These are phyloP conservation scores for Glycine tomentella DNA, from an alignment of 306 rosid species.

Conservation along the genomic window DNA sequence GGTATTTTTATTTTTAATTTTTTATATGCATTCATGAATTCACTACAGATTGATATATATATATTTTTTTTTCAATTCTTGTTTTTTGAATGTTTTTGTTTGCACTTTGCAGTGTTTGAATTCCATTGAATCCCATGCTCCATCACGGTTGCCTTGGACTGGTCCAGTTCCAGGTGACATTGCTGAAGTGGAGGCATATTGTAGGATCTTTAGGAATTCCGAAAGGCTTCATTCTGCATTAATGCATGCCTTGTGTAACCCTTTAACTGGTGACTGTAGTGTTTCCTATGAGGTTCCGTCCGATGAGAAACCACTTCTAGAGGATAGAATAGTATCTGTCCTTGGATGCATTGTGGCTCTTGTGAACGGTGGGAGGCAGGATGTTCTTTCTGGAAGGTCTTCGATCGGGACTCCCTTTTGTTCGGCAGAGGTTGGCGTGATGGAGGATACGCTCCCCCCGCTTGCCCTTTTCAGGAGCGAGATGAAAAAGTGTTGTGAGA, in stretches of 20 bases:
- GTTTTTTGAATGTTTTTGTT: background rate
- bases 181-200: constrained; percentile 96
- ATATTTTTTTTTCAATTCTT: too few species aligned
- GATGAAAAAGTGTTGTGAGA: constrained; percentile 97
- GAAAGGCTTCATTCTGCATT: constrained; percentile 77
- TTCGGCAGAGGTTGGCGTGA: constrained; percentile 45
- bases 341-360: constrained; percentile 88
- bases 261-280: constrained; percentile 77
- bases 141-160: constrained; percentile 61
- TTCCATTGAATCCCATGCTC: constrained; percentile 55
- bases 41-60: too few species aligned
- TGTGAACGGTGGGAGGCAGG: constrained; percentile 75
- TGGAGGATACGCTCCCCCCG: constrained; percentile 80
- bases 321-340: constrained; percentile 91
- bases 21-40: too few species aligned
- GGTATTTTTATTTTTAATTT: too few species aligned
- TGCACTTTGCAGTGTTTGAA: constrained; percentile 52
- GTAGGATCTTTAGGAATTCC: constrained; percentile 85
- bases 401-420: constrained; percentile 54
- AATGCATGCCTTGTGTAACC: constrained; percentile 85
- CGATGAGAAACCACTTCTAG: constrained; percentile 71
- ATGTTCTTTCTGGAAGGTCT: constrained; percentile 86
- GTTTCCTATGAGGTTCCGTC: constrained; percentile 73
- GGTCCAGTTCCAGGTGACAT: constrained; percentile 98
- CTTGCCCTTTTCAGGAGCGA: constrained; percentile 82